Base-by-base conservation (phyloP, 2,329 filamentous ascomycete species). In the Phymatotrichopsis omnivora region DNA sequence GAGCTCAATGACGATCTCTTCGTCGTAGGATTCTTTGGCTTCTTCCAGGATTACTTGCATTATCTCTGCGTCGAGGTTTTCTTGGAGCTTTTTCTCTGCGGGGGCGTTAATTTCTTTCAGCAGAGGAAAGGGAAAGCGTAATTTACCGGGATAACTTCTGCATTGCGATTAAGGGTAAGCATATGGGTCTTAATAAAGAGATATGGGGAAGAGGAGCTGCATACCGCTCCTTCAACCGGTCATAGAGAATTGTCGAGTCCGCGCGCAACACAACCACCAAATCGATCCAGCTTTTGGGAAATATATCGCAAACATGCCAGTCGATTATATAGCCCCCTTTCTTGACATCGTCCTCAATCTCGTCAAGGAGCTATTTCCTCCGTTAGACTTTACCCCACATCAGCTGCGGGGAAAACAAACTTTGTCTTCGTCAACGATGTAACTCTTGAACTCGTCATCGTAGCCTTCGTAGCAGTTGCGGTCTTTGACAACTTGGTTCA, bases 291-390 rank as follows among this genome's bases (percentile, higher is more conserved):
- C 82, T 82, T 62, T 82, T 79, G 2, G 91, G 91, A 61, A 96
- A 96, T 17, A 96, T 67, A 60, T 96, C 91, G 67, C 89, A 96
- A 2, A 87, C 89, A 66, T 98, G 91, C 89, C 91, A 98, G 67
- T 98, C 91, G 60, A 98, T 82, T 57, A 98, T 78, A 64, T 78
- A 84, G 16, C 91, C 91, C 46, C 89, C 89, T 16, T 74, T 67
- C 52, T 79, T 74, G 29, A 84, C 73, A 51, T 91, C 80, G 45
- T 83, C 75, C 66, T 96, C 91, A 46, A 98, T 81, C 36, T 82
- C 76, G 62, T 98, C 91, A 17, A 98, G 73, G 24, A 98, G 68
- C 79, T 86, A 57, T 25, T 17, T 16, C 16, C 5, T 22, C 35
- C n/a, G 24, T 23, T 23, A n/a, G 14, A 22, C 17, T 12, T 31